Conservation (phyloP, 495 filamentous ascomycete species). For the Tuber magnatum region DNA sequence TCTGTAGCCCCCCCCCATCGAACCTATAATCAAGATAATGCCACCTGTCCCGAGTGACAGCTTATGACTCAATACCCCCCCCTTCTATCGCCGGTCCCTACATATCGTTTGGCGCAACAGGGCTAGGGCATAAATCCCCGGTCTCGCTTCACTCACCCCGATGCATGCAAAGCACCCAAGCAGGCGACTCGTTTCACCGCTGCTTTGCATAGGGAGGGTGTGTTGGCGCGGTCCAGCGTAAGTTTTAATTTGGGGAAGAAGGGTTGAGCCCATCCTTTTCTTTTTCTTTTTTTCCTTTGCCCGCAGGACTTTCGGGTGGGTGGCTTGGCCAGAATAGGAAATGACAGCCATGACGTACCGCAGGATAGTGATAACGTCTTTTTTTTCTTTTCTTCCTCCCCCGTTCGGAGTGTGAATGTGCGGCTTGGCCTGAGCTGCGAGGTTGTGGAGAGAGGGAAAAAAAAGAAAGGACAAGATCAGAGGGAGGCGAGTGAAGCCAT, state of each 20-base stretch:
- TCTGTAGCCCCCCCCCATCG: not conserved
- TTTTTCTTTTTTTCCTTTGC: not conserved
- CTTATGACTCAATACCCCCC: not conserved
- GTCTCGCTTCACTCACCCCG: not conserved
- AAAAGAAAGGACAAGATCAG: not conserved
- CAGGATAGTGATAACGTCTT: not conserved
- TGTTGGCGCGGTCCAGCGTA: constrained; percentile 4
- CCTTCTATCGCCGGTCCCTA: not conserved
- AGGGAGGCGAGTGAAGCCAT: not conserved
- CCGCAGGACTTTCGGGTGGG: not conserved
- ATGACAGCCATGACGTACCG: not conserved
- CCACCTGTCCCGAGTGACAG: not conserved
- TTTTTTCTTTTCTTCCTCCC: not conserved
- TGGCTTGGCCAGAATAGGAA: not conserved
- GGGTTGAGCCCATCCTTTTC: not conserved
- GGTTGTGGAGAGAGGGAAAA: not conserved
- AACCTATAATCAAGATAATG: constrained; percentile 1
- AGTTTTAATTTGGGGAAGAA: constrained; percentile 1
- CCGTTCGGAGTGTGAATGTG: not conserved
- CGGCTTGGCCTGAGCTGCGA: not conserved
- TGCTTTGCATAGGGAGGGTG: not conserved
- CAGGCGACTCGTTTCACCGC: constrained; percentile 4
- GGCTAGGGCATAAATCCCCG: not conserved
- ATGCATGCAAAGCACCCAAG: not conserved
- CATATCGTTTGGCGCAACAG: not conserved